Conservation (phyloP, 2,329 filamentous ascomycete genomes). For the Xylariaceae sp. region DNA sequence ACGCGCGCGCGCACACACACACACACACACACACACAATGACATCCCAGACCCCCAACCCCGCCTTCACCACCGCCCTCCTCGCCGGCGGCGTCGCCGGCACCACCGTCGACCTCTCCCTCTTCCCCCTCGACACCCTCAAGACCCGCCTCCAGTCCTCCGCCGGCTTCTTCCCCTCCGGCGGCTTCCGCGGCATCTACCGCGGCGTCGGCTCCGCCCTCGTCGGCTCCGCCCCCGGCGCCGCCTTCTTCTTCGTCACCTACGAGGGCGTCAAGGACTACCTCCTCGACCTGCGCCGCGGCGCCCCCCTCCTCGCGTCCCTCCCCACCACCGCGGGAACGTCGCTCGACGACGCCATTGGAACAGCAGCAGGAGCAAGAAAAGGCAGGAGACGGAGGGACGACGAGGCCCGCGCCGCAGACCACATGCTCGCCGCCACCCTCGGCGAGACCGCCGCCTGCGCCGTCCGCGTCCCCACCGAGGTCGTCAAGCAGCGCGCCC, state of each 20-base stretch:
- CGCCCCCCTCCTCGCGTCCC: too few species aligned
- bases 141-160: conserved; percentile 89
- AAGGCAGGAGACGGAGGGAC: conserved; percentile 9
- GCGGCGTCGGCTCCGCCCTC: conserved; percentile 82
- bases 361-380: conserved; percentile 1
- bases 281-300: conserved; percentile 30
- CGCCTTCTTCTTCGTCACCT: conserved; percentile 95
- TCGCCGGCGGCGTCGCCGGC: conserved; percentile 86
- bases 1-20: too few species aligned
- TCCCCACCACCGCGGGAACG: too few species aligned
- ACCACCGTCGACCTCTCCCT: conserved; percentile 96
- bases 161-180: conserved; percentile 74
- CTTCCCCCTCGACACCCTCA: conserved; percentile 97
- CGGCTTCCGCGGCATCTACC: conserved; percentile 89
- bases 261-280: conserved; percentile 68
- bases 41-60: conserved; percentile 31
- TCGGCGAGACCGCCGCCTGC: conserved; percentile 90
- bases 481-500: conserved; percentile 93
- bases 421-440: conserved; percentile 80
- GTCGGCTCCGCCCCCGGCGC: conserved; percentile 91
- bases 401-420: conserved; percentile 25
- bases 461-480: conserved; percentile 91
- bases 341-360: conserved; percentile 4
- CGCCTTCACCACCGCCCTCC: conserved; percentile 56
- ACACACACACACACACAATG: too few species aligned